A percentile compares a stretch with the other conserved stretches of the same genome.
Evolutionary conservation across 441 rosid species (phyloP).

Genomic region (Omphalea diandra): DNA sequence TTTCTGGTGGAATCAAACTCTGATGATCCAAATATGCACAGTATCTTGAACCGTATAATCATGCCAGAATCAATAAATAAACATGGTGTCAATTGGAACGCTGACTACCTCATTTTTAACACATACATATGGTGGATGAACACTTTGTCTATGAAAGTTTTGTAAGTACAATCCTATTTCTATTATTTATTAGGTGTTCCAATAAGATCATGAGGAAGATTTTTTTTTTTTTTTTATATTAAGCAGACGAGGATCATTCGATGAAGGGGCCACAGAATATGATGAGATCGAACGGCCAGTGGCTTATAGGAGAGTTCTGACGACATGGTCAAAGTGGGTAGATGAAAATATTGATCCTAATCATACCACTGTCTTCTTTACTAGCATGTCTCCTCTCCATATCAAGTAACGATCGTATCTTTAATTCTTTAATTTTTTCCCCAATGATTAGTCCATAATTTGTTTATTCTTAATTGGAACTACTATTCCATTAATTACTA

Average conservation of each 20-base stretch:
- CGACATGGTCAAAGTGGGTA: slow-evolving; percentile 87
- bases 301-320: slow-evolving; percentile 65
- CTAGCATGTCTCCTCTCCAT: slow-evolving; percentile 91
- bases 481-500: no score
- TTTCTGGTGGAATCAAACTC: slow-evolving; percentile 90
- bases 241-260: slow-evolving; percentile 77
- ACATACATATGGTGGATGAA: slow-evolving; percentile 99
- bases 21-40: slow-evolving; percentile 79
- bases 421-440: neutral
- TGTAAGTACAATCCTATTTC: slow-evolving; percentile 44
- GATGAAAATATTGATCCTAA: slow-evolving; percentile 64
- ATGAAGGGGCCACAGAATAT: slow-evolving; percentile 63
- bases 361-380: slow-evolving; percentile 71
- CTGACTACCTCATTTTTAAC: slow-evolving; percentile 82
- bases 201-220: neutral
- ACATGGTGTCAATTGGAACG: slow-evolving; percentile 80
- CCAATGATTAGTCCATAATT: no score
- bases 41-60: slow-evolving; percentile 80
- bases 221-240: neutral
- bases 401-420: slow-evolving; percentile 54
- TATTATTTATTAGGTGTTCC: neutral
- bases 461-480: no score
- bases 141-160: slow-evolving; percentile 75
- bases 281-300: slow-evolving; percentile 74
- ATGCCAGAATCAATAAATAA: slow-evolving; percentile 85